Base-by-base conservation (phyloP, 192 early-diverging fungal genomes). In the Kickxella alabastrina region DNA sequence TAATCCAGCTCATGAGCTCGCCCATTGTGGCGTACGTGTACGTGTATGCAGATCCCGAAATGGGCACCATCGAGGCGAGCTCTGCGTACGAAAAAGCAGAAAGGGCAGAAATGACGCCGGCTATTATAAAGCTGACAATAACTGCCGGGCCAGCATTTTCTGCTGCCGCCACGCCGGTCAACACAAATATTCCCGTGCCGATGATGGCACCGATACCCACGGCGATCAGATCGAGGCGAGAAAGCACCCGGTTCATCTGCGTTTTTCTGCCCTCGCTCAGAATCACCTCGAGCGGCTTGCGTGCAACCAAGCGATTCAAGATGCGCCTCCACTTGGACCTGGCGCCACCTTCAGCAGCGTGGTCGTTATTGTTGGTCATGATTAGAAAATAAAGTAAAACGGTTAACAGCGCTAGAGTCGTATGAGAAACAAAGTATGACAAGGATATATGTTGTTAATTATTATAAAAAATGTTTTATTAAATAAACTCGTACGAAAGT, bases 51-150 rank as follows among this genome's bases (percentile, higher is more conserved):
- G 90, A 91, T 6, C 92, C 91, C 7, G 90, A 83, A 13, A 91
- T 80, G 1, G 91, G 90, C 18, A 93, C 82, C 85, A 90, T 87
- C 8, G 90, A 85, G 0, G 88, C 82, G 71, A 95, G 75, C 70
- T 95, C 91, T 8, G 90, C 84, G 54, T 93, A 95, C 34, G 85
- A 89, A 2, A 95, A 77, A 1, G 85, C 86, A 2, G 90, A 87
- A 46, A 92, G 75, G 10, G 77, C 84, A 21, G 83, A 77, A 15
- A 85, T 79, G 21, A 92, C 49, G 10, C 87, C 90, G 15, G 88
- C 82, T 9, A 95, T 82, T 22, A 92, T 44, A 35, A 89, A 91
- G 14, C 89, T 90, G 27, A 95, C 52, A 3, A 90, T 83, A 10
- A 95, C 70, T 3, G 87, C 87, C 1, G 92, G 92, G 0, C 92